Base-by-base conservation (phyloP, 164 flowering plant genomes). In the Nymphaea colorata region DNA sequence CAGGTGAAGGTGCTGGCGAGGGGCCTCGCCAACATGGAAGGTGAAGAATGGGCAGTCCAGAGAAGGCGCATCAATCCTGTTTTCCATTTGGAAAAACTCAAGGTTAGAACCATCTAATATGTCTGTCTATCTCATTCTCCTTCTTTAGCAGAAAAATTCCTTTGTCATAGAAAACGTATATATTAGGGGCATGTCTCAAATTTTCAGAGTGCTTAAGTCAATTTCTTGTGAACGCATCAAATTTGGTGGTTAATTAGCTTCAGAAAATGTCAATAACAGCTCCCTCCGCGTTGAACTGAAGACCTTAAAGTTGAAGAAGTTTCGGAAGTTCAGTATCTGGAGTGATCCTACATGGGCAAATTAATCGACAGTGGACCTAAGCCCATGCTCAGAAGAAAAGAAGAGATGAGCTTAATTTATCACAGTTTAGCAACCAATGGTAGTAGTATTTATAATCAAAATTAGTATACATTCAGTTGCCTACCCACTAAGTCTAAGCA, bases 1-100 rank as follows among this genome's bases (percentile, higher is more conserved):
- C 41, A 44, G 4, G 44, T 47, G 41, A 66, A 64, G 42, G 18
- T 69, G 57, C 25, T 77, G 41, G 66, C 63, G 15, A 44, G 14
- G 59, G 76, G 80, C 47, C 44, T 75, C 5, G 10, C 43, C 5
- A 17, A 3, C 45, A 41, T 17, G 11, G 73, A 75, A 2, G 76
- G 76, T 4, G 77, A 75, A 11, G 42, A 77, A 65, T 77, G 80
- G 80, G 77, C 12, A 59, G 74, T 55, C 47, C 80, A 67, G 43
- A 74, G 77, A 62, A 67, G 72, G 65, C 73, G 70, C 15, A 64
- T 77, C 67, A 74, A 69, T 25, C 80, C 75, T 3, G 80, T 75
- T 6, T 77, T 77, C 64, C 76, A 74, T 36, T 14, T 65, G 11
- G 73, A 77, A 59, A 77, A 77, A 62, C 47, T 77, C 25, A 77